Base-by-base conservation (phyloP, 805 yeast genomes). In the Metschnikowia proteae region DNA sequence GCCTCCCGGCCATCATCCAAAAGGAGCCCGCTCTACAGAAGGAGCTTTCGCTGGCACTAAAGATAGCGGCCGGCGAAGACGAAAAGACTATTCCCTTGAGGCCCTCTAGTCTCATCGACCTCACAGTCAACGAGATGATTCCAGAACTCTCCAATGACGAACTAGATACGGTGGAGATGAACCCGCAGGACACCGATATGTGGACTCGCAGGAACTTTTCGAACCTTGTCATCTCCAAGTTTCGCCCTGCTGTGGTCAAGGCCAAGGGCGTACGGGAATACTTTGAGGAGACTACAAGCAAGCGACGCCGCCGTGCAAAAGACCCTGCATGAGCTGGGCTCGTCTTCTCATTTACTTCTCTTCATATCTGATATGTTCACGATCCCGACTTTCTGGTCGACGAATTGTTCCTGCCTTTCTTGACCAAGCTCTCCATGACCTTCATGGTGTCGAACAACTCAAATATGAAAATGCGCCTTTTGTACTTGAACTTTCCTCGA, bases 401-500 rank as follows among this genome's bases (percentile, higher is more conserved):
- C 17, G 57, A 53, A 22, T 23, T 50, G 48, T 64, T 71, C 29
- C 76, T 65, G 47, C 78, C 81, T 43, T 74, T 67, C 59, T 69
- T 74, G 32, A 80, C 71, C 44, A 82, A 55, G 9, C 65, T 64
- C 50, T 82, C 88, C 61, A 85, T 65, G 38, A 82, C 68, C 30
- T 70, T 70, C 9, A 76, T 70, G 53, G 78, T 76, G 46, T 80
- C 78, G 25, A 65, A 54, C 46, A 86, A 67, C 38, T 83, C 91
- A 57, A 84, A 76, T 11, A 89, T 68, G 59, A 82, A 84, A 53
- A 80, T 74, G 33, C 96, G 69, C 17, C 80, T 81, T 3, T 80
- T 79, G 45, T 79, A 81, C 54, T 83, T 79, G 64, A 81, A 86
- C 75, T 76, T 72, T 67, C 89, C 62, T 64, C 71, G 55, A 73